Conservation (phyloP, 148 eudicot species). For the Rhododendron williamsianum region DNA sequence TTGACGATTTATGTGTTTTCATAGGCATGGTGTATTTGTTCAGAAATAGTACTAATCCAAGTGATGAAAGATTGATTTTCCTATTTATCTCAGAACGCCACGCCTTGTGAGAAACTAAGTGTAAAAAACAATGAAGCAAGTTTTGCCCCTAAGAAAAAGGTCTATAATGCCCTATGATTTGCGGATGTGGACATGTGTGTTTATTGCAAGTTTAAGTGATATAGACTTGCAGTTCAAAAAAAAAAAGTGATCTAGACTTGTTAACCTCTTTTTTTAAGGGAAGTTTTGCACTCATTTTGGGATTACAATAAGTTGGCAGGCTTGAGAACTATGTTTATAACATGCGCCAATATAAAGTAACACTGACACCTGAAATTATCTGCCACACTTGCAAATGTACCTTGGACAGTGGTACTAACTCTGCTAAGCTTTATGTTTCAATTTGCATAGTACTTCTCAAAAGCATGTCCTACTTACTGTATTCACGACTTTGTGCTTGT, state of each 20-base stretch:
- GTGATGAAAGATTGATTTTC: neutral
- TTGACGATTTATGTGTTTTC: neutral
- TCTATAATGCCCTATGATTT: no score
- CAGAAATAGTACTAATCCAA: neutral
- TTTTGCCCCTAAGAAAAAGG: no score
- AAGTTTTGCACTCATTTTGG: neutral
- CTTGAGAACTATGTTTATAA: neutral
- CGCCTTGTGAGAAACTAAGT: neutral
- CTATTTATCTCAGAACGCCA: neutral
- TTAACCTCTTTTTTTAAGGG: neutral
- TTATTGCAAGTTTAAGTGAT: no score
- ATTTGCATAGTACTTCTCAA: neutral
- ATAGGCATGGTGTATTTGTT: neutral
- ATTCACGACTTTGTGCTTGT: neutral
- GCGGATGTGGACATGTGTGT: no score
- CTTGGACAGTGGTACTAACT: neutral
- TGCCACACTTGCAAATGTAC: neutral
- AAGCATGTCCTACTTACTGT: neutral
- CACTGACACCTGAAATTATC: neutral
- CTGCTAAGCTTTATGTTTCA: neutral
- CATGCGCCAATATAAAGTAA: neutral
- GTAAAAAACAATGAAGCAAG: no score
- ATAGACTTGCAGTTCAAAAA: neutral
- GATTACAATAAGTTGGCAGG: neutral
- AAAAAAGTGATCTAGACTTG: neutral